Conservation (phyloP, 2,329 filamentous ascomycete genomes). For the Mycogone perniciosa region DNA sequence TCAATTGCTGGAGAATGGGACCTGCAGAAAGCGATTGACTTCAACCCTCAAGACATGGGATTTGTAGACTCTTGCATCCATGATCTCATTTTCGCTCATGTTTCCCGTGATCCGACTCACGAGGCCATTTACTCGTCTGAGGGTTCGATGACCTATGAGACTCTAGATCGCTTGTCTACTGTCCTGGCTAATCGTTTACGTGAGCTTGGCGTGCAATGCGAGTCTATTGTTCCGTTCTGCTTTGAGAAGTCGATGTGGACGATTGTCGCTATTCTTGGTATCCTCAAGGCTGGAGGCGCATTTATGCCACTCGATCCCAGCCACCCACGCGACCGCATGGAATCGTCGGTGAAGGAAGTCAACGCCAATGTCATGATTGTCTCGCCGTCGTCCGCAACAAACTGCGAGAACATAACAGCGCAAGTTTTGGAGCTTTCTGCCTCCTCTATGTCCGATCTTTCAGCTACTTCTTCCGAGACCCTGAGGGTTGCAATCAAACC, state of each 20-base stretch:
- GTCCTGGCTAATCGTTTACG: slow-evolving; percentile 5
- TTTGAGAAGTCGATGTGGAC: slow-evolving; percentile 17
- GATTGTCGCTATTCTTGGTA: slow-evolving; percentile 20
- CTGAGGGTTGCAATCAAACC: background rate
- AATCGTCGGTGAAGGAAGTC: slow-evolving; percentile 7
- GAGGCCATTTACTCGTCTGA: slow-evolving; percentile 10
- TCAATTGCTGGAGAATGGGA: slow-evolving; percentile 1
- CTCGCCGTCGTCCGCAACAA: background rate
- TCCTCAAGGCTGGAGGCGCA: slow-evolving; percentile 23
- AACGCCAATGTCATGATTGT: slow-evolving; percentile 8
- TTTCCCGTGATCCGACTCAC: background rate
- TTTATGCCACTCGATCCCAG: slow-evolving; percentile 22
- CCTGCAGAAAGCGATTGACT: background rate
- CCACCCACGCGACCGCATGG: slow-evolving; percentile 2
- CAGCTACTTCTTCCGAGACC: background rate
- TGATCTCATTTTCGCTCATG: background rate
- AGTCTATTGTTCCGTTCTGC: slow-evolving; percentile 12
- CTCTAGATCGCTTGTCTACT: slow-evolving; percentile 1
- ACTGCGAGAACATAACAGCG: background rate
- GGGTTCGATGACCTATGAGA: slow-evolving; percentile 3
- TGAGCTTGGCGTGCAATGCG: slow-evolving; percentile 19
- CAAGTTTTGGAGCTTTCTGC: slow-evolving; percentile 1
- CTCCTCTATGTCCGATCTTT: slow-evolving; percentile 1
- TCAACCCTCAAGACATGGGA: background rate
- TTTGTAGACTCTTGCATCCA: background rate